A percentile compares a stretch with the other conserved stretches of the same genome.
Evolutionary conservation across 1,139 yeast species (phyloP).

Genomic region (Pichia sp.): DNA sequence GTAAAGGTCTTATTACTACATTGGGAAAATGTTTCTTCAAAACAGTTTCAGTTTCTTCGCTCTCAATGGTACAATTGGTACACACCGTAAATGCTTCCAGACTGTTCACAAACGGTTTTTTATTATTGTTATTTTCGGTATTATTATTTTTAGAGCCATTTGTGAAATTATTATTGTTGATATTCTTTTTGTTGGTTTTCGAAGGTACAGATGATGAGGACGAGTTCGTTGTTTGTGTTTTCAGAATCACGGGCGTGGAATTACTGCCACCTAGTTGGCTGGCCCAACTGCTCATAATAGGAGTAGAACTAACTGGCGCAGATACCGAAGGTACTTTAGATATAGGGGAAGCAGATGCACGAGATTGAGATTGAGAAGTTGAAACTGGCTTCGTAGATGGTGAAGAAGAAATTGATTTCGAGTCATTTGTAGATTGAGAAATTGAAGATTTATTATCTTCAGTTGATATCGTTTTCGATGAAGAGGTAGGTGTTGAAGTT

Average conservation of each 20-base stretch:
- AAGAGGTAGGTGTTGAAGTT: too few species aligned
- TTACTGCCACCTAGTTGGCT: background rate
- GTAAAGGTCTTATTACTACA: background rate
- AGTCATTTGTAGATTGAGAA: too few species aligned
- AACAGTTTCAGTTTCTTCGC: background rate
- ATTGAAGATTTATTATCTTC: too few species aligned
- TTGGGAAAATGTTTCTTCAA: background rate
- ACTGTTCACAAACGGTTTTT: background rate
- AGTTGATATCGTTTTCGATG: too few species aligned
- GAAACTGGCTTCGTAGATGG: background rate
- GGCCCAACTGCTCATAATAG: background rate
- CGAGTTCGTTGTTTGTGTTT: background rate
- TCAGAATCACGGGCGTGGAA: background rate
- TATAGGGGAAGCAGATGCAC: background rate
- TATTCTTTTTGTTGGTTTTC: background rate
- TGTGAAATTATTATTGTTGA: background rate
- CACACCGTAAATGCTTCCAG: background rate
- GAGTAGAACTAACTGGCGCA: background rate
- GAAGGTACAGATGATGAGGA: background rate
- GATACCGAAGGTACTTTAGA: background rate
- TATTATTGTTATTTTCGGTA: too few species aligned
- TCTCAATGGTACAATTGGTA: background rate
- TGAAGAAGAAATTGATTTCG: too few species aligned
- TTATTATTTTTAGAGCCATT: background rate
- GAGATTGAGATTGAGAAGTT: background rate